Conservation (phyloP, 768 basidiomycete species). For the Xanthoconium stramineum region DNA sequence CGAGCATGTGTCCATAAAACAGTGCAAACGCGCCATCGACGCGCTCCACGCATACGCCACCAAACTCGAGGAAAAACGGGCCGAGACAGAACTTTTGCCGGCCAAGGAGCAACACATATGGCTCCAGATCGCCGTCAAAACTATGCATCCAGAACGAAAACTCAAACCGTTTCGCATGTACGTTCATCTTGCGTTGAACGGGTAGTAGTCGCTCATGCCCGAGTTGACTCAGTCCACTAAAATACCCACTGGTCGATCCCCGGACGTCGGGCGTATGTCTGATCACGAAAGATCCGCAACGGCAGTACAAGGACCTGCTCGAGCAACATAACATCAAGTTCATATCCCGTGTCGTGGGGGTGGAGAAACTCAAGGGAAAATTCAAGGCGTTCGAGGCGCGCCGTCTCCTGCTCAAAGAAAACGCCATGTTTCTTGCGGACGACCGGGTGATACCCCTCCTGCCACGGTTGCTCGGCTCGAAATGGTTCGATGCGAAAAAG, state of each 20-base stretch:
- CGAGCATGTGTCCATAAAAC: constrained; percentile 61
- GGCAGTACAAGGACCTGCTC: constrained; percentile 93
- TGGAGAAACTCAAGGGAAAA: constrained; percentile 92
- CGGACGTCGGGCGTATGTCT: constrained; percentile 79
- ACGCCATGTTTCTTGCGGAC: constrained; percentile 91
- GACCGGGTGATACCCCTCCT: constrained; percentile 85
- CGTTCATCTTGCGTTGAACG: neutral
- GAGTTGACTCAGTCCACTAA: constrained; percentile 50
- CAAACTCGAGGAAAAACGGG: constrained; percentile 59
- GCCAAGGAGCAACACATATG: constrained; percentile 84
- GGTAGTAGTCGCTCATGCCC: neutral
- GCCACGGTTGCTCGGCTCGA: constrained; percentile 81
- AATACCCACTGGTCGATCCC: constrained; percentile 81
- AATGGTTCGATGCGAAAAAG: constrained; percentile 97
- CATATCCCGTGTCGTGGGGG: constrained; percentile 85
- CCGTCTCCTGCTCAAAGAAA: constrained; percentile 79
- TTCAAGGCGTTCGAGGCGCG: constrained; percentile 83
- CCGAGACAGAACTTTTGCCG: constrained; percentile 71
- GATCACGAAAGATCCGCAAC: constrained; percentile 93
- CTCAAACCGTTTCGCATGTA: constrained; percentile 86
- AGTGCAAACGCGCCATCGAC: constrained; percentile 75
- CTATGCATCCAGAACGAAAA: constrained; percentile 67
- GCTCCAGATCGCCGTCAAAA: constrained; percentile 86
- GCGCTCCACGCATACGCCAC: constrained; percentile 72
- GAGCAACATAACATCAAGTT: constrained; percentile 78